These are phyloP conservation scores for Fusarium irregulare DNA, from an alignment of 2,329 filamentous ascomycete genomes.

Conservation along the genomic window DNA sequence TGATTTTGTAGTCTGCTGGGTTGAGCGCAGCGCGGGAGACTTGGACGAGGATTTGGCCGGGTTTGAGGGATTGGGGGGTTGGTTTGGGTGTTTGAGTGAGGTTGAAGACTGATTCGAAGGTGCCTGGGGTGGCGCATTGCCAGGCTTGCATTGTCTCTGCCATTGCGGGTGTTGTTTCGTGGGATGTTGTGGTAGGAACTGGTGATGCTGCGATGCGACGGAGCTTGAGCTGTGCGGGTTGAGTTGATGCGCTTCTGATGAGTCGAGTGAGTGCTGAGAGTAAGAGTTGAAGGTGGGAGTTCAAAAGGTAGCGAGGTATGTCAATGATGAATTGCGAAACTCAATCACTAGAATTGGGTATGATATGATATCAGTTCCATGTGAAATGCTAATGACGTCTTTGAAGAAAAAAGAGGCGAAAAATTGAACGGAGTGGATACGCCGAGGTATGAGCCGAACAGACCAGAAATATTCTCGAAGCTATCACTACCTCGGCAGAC, in stretches of 20 bases:
- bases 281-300: no score
- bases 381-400: conserved; percentile 30
- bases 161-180: background rate
- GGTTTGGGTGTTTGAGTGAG: conserved; percentile 33
- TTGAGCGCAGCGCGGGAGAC: conserved; percentile 59
- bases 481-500: no score
- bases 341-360: background rate
- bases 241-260: no score
- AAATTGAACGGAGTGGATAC: conserved; percentile 22
- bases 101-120: conserved; percentile 39
- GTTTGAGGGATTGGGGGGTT: conserved; percentile 27
- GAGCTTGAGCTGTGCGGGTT: background rate
- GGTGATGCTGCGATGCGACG: background rate
- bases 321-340: background rate
- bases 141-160: conserved; percentile 46
- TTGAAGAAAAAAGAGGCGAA: background rate
- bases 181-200: no score
- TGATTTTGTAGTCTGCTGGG: conserved; percentile 62
- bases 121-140: conserved; percentile 44
- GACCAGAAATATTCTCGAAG: background rate
- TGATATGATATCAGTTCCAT: background rate
- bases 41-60: conserved; percentile 55
- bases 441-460: conserved; percentile 6
- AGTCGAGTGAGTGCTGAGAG: background rate
- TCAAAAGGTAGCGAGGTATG: no score